A percentile compares a stretch with the other conserved stretches of the same genome.
These are phyloP conservation scores for Mediolabrus comicus DNA, from an alignment of 108 stramenopile genomes.

Conservation along the genomic window DNA sequence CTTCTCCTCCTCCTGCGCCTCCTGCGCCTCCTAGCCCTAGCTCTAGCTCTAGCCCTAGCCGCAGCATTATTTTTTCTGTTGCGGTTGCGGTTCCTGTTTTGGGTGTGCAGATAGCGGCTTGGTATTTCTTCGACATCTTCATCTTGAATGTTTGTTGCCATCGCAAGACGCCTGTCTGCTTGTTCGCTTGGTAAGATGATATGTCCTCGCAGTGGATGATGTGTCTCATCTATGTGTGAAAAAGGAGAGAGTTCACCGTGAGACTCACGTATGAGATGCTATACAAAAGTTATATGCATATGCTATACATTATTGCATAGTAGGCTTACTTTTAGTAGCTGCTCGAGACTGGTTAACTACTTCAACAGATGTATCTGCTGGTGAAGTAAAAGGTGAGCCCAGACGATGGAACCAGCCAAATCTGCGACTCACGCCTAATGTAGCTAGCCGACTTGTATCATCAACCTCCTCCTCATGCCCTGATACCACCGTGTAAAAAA, in stretches of 20 bases:
- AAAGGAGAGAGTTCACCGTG: not conserved
- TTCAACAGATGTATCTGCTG: not conserved
- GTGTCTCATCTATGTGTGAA: not conserved
- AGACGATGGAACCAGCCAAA: not conserved
- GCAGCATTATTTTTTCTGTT: too few relatives aligned
- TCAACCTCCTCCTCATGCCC: not conserved
- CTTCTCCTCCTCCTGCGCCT: not conserved
- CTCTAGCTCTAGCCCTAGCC: too few relatives aligned
- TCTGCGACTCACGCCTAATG: not conserved
- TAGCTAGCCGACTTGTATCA: not conserved
- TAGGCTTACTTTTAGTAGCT: not conserved
- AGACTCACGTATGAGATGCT: not conserved
- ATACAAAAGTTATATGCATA: too few relatives aligned
- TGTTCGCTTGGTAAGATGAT: not conserved
- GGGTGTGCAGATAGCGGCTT: not conserved
- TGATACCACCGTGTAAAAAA: not conserved
- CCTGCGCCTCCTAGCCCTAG: too few relatives aligned
- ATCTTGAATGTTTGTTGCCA: not conserved
- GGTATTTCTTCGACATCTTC: not conserved
- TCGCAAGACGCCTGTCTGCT: not conserved
- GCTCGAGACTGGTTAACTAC: not conserved
- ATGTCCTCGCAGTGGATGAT: not conserved
- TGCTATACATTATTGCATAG: not conserved
- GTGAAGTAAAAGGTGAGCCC: not conserved
- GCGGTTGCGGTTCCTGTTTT: not conserved